Evolutionary conservation across 768 basidiomycete species (phyloP).

Genomic region (Thelephora aurantiotincta): DNA sequence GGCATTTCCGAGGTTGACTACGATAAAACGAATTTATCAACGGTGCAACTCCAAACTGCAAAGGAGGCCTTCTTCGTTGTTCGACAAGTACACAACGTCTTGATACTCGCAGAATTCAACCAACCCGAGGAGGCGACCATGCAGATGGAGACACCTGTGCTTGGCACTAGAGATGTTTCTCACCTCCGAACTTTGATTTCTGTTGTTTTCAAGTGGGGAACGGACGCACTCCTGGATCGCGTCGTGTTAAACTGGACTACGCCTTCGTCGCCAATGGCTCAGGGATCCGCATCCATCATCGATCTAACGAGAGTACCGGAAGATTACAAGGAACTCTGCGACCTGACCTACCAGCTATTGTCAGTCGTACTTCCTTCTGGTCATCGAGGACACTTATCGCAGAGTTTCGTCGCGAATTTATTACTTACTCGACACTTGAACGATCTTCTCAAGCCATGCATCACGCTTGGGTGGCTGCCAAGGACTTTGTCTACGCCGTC

Average conservation of each 20-base stretch:
- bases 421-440: conserved; percentile 42
- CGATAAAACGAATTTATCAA: conserved; percentile 18
- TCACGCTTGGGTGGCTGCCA: conserved; percentile 65
- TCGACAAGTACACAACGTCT: conserved; percentile 26
- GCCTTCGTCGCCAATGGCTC: conserved; percentile 10
- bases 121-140: neutral
- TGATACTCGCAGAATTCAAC: neutral
- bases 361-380: conserved; percentile 39
- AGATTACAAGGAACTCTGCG: conserved; percentile 29
- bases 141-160: conserved; percentile 15
- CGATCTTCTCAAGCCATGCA: conserved; percentile 44
- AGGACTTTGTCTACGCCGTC: conserved; percentile 27
- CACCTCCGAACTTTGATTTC: conserved; percentile 50
- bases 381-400: conserved; percentile 30
- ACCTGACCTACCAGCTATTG: conserved; percentile 30
- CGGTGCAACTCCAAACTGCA: conserved; percentile 39
- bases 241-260: conserved; percentile 26
- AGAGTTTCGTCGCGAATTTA: conserved; percentile 46
- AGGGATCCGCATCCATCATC: conserved; percentile 21
- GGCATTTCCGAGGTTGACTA: neutral
- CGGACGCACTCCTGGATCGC: conserved; percentile 35
- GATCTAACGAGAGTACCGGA: conserved; percentile 28
- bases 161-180: conserved; percentile 57
- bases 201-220: conserved; percentile 61
- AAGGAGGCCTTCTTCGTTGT: conserved; percentile 38